A percentile compares a stretch with the other conserved stretches of the same genome.
Conservation (phyloP, 768 basidiomycete genomes). For the Tephrocybe sp. region DNA sequence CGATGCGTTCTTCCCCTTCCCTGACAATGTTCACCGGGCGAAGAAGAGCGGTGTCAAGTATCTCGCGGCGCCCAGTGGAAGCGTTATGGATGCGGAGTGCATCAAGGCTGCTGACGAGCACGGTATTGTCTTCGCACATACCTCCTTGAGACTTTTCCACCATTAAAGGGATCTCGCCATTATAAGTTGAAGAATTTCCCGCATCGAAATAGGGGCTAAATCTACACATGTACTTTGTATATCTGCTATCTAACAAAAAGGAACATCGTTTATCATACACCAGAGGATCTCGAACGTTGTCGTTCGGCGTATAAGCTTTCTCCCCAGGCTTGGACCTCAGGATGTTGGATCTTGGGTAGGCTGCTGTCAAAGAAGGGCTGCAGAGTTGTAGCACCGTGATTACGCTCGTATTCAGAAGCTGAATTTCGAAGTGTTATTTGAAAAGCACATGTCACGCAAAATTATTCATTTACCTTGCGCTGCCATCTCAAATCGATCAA, state of each 20-base stretch:
- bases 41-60: slow-evolving; percentile 90
- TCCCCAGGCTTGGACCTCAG: slow-evolving; percentile 75
- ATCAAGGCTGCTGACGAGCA: slow-evolving; percentile 96
- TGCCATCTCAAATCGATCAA: slow-evolving; percentile 88
- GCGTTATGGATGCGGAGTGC: slow-evolving; percentile 96
- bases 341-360: slow-evolving; percentile 66
- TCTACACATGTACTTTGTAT: neutral
- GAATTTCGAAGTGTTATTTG: neutral
- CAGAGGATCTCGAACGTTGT: slow-evolving; percentile 12
- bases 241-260: neutral
- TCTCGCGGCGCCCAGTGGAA: slow-evolving; percentile 88
- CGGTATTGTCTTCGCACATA: slow-evolving; percentile 88
- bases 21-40: slow-evolving; percentile 95
- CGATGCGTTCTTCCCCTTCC: slow-evolving; percentile 99
- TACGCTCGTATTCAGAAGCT: slow-evolving; percentile 76
- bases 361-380: slow-evolving; percentile 83
- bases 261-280: neutral
- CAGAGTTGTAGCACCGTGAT: slow-evolving; percentile 43
- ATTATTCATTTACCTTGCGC: slow-evolving; percentile 56
- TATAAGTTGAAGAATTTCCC: too few species aligned
- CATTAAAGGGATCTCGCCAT: slow-evolving; percentile 37
- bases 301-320: slow-evolving; percentile 52
- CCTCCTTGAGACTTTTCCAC: slow-evolving; percentile 85
- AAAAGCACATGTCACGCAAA: neutral
- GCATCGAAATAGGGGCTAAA: neutral